phyloP scores from a whole-genome alignment of 2,329 filamentous ascomycete genomes.

The Paracoccidioides lutzii region DNA sequence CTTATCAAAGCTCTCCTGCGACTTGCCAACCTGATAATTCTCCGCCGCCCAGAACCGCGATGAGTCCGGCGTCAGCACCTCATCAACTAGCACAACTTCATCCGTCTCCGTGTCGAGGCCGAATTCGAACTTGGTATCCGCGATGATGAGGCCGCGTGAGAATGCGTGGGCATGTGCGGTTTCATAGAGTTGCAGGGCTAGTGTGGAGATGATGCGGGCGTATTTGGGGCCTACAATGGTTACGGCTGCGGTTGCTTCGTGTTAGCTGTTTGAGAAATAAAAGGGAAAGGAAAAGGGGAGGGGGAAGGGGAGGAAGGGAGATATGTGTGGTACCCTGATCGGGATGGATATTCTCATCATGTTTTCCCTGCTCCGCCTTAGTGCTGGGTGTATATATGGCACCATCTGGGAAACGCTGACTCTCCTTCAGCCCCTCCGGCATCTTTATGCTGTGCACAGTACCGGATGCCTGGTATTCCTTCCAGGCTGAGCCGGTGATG shows the following conservation, averaged over 20 bases:
- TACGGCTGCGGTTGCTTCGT: constrained; percentile 25
- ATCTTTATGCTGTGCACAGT: constrained; percentile 69
- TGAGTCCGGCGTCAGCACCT: constrained; percentile 72
- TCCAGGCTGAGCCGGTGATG: constrained; percentile 74
- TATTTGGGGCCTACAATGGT: constrained; percentile 53
- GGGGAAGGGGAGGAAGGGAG: not conserved
- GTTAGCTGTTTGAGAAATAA: not conserved
- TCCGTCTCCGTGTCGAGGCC: constrained; percentile 52
- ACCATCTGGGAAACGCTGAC: constrained; percentile 50
- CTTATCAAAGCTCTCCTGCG: constrained; percentile 83
- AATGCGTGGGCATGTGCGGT: constrained; percentile 32
- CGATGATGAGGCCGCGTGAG: constrained; percentile 57
- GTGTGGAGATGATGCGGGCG: constrained; percentile 51
- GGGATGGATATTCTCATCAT: constrained; percentile 77
- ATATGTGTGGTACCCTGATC: constrained; percentile 38
- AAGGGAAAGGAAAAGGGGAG: not conserved
- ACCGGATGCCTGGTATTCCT: constrained; percentile 58
- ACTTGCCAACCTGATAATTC: constrained; percentile 56
- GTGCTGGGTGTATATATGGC: constrained; percentile 72
- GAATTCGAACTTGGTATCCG: constrained; percentile 68
- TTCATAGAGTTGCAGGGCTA: constrained; percentile 53
- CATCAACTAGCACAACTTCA: constrained; percentile 64
- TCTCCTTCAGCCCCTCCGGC: constrained; percentile 55
- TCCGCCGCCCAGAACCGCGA: constrained; percentile 77
- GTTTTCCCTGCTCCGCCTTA: constrained; percentile 65